A percentile compares a stretch with the other conserved stretches of the same genome.
Conservation (phyloP, 345 rosid genomes). For the Salix brachista region DNA sequence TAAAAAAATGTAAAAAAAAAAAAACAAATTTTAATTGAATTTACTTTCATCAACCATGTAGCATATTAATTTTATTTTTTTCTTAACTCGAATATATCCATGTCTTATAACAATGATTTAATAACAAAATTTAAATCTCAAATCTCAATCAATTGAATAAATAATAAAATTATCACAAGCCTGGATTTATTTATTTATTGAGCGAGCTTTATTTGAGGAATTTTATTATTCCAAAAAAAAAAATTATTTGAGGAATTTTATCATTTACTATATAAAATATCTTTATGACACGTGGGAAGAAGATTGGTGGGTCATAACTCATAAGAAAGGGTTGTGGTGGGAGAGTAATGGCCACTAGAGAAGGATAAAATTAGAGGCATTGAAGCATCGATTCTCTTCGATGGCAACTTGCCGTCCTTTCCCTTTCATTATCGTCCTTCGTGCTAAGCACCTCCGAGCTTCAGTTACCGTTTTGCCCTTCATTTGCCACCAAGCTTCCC, state of each 20-base stretch:
- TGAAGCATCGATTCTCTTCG: slow-evolving; percentile 6
- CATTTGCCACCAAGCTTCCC: background rate
- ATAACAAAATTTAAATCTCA: too few relatives aligned
- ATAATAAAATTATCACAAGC: too few relatives aligned
- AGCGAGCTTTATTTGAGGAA: background rate
- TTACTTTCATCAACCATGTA: too few relatives aligned
- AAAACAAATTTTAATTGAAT: too few relatives aligned
- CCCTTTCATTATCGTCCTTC: slow-evolving; percentile 8
- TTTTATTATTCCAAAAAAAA: too few relatives aligned
- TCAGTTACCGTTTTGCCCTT: background rate
- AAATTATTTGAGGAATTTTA: background rate
- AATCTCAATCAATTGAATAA: too few relatives aligned
- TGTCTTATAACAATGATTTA: too few relatives aligned
- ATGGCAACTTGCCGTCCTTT: background rate
- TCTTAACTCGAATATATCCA: too few relatives aligned
- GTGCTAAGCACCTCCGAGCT: background rate
- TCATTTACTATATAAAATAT: too few relatives aligned
- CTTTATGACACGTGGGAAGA: background rate
- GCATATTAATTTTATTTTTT: too few relatives aligned
- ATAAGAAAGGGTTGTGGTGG: background rate
- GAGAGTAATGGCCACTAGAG: background rate
- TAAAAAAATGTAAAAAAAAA: too few relatives aligned
- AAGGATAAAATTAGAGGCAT: background rate
- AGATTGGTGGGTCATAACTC: background rate
- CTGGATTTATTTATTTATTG: too few relatives aligned